A percentile compares a stretch with the other conserved stretches of the same genome.
phyloP scores from a whole-genome alignment of 148 eudicot genomes.

The Persicaria maculosa region DNA sequence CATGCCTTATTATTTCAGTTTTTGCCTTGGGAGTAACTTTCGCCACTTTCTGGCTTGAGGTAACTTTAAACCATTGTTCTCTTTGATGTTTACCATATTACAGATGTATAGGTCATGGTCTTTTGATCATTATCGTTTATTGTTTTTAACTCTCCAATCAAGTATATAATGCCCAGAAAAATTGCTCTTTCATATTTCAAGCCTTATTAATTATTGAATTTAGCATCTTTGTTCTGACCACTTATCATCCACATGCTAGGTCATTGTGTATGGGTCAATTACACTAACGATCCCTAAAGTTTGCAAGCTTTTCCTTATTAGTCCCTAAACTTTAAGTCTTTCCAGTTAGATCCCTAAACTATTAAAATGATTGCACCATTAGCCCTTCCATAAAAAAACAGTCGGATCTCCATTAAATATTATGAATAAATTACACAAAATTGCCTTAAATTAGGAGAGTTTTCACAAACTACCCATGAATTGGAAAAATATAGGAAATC shows the following conservation, averaged over 20 bases:
- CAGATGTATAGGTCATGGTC: not conserved
- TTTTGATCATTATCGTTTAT: not conserved
- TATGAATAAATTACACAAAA: no score
- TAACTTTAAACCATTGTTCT: constrained; percentile 19
- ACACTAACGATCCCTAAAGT: no score
- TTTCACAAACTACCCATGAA: no score
- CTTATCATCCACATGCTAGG: not conserved
- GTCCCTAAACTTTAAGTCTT: no score
- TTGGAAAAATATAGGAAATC: no score
- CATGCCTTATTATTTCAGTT: constrained; percentile 63
- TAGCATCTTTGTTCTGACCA: not conserved
- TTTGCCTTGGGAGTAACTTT: constrained; percentile 45
- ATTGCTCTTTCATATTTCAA: not conserved
- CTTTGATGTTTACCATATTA: not conserved
- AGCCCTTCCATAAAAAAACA: no score
- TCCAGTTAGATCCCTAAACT: no score
- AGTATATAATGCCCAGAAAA: not conserved
- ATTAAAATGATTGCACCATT: no score
- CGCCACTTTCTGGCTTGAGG: constrained; percentile 71
- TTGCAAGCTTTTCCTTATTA: no score
- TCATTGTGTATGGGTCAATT: not conserved
- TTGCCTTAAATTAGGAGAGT: no score
- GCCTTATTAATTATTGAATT: no score
- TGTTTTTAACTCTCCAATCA: not conserved
- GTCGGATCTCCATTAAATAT: no score